Conservation (phyloP, 1,139 yeast species). For the Hyphopichia pseudoburtonii region DNA sequence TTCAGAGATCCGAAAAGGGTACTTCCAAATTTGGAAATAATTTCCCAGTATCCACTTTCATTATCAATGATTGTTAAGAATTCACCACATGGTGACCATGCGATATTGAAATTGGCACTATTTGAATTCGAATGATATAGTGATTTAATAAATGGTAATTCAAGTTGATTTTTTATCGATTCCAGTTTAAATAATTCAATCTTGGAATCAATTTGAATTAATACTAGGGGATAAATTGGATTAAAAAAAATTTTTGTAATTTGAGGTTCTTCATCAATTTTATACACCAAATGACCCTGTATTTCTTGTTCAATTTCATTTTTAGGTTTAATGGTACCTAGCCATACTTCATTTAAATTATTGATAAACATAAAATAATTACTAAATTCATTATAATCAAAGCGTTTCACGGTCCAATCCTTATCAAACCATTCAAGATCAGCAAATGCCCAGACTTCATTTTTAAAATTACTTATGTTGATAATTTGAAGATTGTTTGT, state of each 20-base stretch:
- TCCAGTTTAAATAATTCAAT: constrained; percentile 16
- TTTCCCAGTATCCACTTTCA: constrained; percentile 29
- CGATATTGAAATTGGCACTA: constrained; percentile 2
- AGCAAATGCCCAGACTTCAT: constrained; percentile 26
- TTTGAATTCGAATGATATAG: constrained; percentile 8
- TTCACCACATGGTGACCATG: constrained; percentile 42
- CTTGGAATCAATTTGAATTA: constrained; percentile 12
- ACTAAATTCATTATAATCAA: constrained; percentile 25
- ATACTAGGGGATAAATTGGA: constrained; percentile 25
- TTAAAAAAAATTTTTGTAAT: constrained; percentile 18
- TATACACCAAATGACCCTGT: background rate
- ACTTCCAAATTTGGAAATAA: constrained; percentile 39
- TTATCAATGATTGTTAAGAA: constrained; percentile 26
- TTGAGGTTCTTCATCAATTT: background rate
- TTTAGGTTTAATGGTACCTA: constrained; percentile 16
- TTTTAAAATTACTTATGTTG: constrained; percentile 34
- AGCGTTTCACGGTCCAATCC: constrained; percentile 18
- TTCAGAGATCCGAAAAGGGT: constrained; percentile 28
- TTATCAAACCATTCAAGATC: constrained; percentile 31
- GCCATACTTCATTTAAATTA: constrained; percentile 30
- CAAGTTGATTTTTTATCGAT: constrained; percentile 4
- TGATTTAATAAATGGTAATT: constrained; percentile 13
- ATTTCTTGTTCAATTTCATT: constrained; percentile 7
- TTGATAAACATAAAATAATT: constrained; percentile 35
- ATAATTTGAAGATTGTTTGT: constrained; percentile 29